Percentiles rank a stretch among this genome's conserved stretches.
These are phyloP conservation scores for Tulasnella sp. DNA, from an alignment of 768 basidiomycete species.

Conservation along the genomic window DNA sequence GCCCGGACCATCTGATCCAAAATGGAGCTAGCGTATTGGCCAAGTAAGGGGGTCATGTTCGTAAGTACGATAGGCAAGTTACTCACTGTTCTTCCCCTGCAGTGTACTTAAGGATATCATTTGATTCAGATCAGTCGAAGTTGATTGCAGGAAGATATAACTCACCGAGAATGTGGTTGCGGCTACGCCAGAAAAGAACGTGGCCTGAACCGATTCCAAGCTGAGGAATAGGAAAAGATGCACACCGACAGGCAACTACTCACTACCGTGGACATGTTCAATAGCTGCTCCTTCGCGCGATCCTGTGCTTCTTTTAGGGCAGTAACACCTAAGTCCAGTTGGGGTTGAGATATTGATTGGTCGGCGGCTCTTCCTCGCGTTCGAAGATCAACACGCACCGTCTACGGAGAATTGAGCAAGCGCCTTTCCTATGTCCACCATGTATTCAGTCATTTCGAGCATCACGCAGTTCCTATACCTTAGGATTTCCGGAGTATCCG, in stretches of 20 bases:
- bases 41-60: not conserved
- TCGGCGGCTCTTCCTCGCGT: not conserved
- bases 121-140: too few species aligned
- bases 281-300: not conserved
- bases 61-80: too few species aligned
- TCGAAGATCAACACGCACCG: conserved; percentile 28
- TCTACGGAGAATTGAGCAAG: conserved; percentile 68
- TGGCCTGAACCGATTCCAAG: not conserved
- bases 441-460: conserved; percentile 60
- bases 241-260: not conserved
- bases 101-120: not conserved
- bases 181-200: not conserved
- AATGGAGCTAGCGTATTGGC: not conserved
- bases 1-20: conserved; percentile 1
- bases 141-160: not conserved
- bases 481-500: conserved; percentile 58
- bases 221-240: not conserved
- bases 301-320: conserved; percentile 38
- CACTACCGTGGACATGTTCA: conserved; percentile 12
- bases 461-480: conserved; percentile 53
- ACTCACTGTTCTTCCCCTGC: not conserved
- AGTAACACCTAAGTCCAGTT: conserved; percentile 42
- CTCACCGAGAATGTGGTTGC: not conserved
- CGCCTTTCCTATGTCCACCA: conserved; percentile 53
- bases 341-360: not conserved